phyloP scores from a whole-genome alignment of 1,284 basidiomycete genomes.

The Cutaneotrichosporon cavernicola region DNA sequence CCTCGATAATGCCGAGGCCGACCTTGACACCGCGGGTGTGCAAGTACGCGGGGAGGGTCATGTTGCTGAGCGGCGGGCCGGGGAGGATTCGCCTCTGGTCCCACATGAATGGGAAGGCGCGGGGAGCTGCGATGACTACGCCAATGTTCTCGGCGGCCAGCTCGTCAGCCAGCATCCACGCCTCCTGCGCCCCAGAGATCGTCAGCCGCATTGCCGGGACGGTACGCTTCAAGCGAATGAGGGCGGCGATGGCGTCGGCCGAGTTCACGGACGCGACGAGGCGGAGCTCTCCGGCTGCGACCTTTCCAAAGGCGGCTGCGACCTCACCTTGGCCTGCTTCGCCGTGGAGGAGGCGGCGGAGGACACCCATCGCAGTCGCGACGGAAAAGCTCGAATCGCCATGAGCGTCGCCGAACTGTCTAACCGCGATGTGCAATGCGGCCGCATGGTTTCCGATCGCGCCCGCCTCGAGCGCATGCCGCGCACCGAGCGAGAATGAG shows the following conservation, averaged over 20 bases:
- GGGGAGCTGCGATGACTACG: slow-evolving; percentile 66
- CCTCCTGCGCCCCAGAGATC: slow-evolving; percentile 71
- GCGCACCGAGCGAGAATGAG: slow-evolving; percentile 64
- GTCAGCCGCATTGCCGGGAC: slow-evolving; percentile 46
- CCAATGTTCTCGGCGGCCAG: slow-evolving; percentile 67
- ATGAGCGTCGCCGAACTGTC: not conserved
- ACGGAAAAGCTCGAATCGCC: slow-evolving; percentile 57
- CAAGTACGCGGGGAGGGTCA: slow-evolving; percentile 66
- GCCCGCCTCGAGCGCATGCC: slow-evolving; percentile 63
- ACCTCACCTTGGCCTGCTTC: slow-evolving; percentile 52
- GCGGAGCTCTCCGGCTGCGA: slow-evolving; percentile 62
- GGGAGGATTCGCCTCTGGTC: slow-evolving; percentile 66
- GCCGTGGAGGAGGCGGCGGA: slow-evolving; percentile 62
- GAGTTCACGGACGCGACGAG: slow-evolving; percentile 68
- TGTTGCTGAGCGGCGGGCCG: slow-evolving; percentile 69
- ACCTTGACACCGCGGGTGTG: slow-evolving; percentile 69
- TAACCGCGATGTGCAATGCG: slow-evolving; percentile 69
- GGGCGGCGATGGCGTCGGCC: slow-evolving; percentile 70
- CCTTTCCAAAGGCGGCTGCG: slow-evolving; percentile 61
- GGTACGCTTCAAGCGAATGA: slow-evolving; percentile 70
- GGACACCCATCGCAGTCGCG: slow-evolving; percentile 67
- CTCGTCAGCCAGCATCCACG: slow-evolving; percentile 65
- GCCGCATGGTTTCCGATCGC: slow-evolving; percentile 68
- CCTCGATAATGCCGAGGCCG: slow-evolving; percentile 65
- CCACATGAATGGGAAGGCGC: slow-evolving; percentile 67